Evolutionary conservation across 2,329 filamentous ascomycete genomes (phyloP).

Genomic region (Colletotrichum sp.): DNA sequence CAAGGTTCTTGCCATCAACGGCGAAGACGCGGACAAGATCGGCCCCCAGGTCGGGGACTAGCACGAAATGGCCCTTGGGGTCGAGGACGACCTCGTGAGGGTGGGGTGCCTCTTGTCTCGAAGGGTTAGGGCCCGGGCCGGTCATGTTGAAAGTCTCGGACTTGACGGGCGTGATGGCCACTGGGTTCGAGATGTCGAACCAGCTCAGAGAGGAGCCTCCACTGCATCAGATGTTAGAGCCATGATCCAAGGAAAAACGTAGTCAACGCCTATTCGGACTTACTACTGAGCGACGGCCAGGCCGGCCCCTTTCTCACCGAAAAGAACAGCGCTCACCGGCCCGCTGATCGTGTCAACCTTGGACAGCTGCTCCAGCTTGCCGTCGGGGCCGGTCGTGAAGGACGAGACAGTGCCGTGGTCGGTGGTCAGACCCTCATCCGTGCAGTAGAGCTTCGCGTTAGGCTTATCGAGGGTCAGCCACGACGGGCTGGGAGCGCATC

Average conservation of each 20-base stretch:
- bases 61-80: conserved; percentile 65
- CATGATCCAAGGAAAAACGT: neutral
- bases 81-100: conserved; percentile 71
- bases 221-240: conserved; percentile 28
- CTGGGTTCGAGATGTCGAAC: conserved; percentile 46
- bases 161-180: conserved; percentile 38
- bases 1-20: conserved; percentile 52
- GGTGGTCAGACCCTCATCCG: conserved; percentile 59
- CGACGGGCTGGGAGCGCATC: conserved; percentile 59
- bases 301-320: conserved; percentile 43
- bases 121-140: conserved; percentile 39
- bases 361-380: conserved; percentile 42
- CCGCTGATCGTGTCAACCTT: conserved; percentile 39
- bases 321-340: conserved; percentile 48
- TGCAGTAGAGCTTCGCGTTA: conserved; percentile 59
- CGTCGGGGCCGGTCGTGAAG: conserved; percentile 40
- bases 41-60: conserved; percentile 70
- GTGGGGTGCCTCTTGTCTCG: conserved; percentile 62
- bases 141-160: conserved; percentile 43
- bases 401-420: conserved; percentile 54
- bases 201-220: conserved; percentile 46
- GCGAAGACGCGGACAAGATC: conserved; percentile 65
- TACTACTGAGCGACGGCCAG: conserved; percentile 52
- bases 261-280: conserved; percentile 24
- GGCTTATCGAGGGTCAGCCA: conserved; percentile 64